These are phyloP conservation scores for Boletus patriciae DNA, from an alignment of 768 basidiomycete species.

Conservation along the genomic window DNA sequence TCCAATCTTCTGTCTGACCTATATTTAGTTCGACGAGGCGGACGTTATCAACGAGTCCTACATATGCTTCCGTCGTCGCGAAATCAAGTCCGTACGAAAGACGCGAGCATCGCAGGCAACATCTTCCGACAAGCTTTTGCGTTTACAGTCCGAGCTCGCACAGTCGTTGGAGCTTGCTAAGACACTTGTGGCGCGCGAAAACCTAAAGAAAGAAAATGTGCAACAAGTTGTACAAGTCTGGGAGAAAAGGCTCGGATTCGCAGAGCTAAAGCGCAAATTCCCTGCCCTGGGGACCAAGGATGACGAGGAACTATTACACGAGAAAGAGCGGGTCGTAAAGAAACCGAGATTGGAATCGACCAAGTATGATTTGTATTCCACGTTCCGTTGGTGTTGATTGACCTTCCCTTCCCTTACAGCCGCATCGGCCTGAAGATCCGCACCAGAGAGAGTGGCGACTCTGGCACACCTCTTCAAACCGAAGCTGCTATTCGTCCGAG, in stretches of 20 bases:
- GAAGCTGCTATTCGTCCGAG: conserved; percentile 60
- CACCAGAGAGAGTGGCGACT: conserved; percentile 45
- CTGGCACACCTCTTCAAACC: conserved; percentile 39
- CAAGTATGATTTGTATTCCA: conserved; percentile 5
- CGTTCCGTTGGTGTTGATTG: background rate
- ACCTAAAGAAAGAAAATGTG: conserved; percentile 64
- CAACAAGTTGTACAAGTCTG: conserved; percentile 65
- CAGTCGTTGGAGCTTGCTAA: conserved; percentile 73
- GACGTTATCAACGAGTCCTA: conserved; percentile 92
- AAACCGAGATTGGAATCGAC: conserved; percentile 44
- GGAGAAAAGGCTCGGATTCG: conserved; percentile 73
- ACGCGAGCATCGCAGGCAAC: conserved; percentile 89
- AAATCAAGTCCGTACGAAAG: conserved; percentile 92
- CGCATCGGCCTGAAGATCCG: conserved; percentile 56
- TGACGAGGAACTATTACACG: conserved; percentile 71
- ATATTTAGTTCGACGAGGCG: conserved; percentile 74
- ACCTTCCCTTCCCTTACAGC: conserved; percentile 24
- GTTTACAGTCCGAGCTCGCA: conserved; percentile 73
- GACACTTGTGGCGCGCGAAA: conserved; percentile 70
- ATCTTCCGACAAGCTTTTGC: conserved; percentile 84
- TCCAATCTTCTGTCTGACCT: background rate
- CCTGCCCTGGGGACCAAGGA: conserved; percentile 58
- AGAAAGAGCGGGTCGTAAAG: conserved; percentile 68
- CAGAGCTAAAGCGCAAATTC: conserved; percentile 77
- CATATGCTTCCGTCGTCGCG: conserved; percentile 94